Base-by-base conservation (phyloP, 345 rosid species). In the Salix suchowensis region DNA sequence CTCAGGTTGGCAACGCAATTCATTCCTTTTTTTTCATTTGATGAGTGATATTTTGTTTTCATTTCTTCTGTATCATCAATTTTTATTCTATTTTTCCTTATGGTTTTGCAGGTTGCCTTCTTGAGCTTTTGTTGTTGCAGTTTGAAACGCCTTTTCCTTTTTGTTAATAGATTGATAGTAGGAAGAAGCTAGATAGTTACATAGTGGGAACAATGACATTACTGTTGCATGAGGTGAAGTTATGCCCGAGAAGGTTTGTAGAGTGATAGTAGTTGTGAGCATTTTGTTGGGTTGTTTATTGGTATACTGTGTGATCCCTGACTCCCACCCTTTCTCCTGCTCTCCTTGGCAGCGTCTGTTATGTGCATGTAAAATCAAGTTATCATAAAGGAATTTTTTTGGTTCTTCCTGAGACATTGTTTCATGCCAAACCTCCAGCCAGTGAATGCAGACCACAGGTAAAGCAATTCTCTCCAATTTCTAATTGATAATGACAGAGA, bases 1-100 rank as follows among this genome's bases (percentile, higher is more conserved):
- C 78, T 70, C 83, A 84, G 90, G 88, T 85, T 42, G 67, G 82
- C 34, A 23, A 26, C 58, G 26, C 62, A n/a, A 55, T 23, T 55
- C 28, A 6, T 55, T 55, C 23, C 16, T 52, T 70, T 64, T 30
- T 8, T 19, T 54, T 37, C 62, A n/a, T 55, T 55, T 24, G 23
- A 9, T 55, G 62, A 55, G 28, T 13, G 11, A 9, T 9, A n/a
- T n/a, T 40, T 10, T 70, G 36, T 68, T 67, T 32, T 65, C 26
- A n/a, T 40, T 12, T 14, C 58, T 42, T n/a, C 24, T 8, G 7
- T 23, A 40, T 30, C 18, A 55, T 55, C 62, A n/a, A n/a, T 55
- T 55, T 55, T 55, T 55, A 55, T n/a, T 55, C 13, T 55, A n/a
- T 44, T 21, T 34, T 44, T 68, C 15, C 18, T 34, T 75, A 10